Evolutionary conservation across 768 basidiomycete genomes (phyloP).

Genomic region (Leucosporidium yakuticum): DNA sequence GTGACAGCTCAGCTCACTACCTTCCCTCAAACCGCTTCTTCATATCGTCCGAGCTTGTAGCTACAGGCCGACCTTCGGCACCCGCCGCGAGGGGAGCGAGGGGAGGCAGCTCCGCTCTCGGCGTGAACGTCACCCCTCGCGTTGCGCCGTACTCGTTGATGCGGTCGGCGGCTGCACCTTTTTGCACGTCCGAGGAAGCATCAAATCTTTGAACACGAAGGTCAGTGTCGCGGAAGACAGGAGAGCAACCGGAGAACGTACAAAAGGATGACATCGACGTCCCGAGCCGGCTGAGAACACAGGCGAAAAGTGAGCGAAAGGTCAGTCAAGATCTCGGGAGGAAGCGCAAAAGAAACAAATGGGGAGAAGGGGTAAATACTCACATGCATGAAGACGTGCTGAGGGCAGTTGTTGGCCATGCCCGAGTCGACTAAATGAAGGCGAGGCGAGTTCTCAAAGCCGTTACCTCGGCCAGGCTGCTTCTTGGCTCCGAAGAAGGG

Average conservation of each 20-base stretch:
- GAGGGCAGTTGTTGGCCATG: not conserved
- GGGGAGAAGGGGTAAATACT: too few relatives aligned
- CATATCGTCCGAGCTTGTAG: not conserved
- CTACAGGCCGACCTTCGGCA: not conserved
- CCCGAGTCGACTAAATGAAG: not conserved
- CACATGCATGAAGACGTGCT: not conserved
- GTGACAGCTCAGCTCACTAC: too few relatives aligned
- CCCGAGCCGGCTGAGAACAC: not conserved
- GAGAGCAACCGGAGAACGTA: not conserved
- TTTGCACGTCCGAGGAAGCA: not conserved
- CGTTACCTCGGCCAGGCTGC: not conserved
- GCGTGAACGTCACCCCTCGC: not conserved
- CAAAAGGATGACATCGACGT: not conserved
- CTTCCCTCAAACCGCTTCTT: not conserved
- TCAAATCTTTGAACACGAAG: not conserved
- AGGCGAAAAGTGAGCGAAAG: too few relatives aligned
- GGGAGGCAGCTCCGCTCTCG: not conserved
- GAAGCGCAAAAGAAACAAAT: too few relatives aligned
- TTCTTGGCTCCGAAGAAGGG: not conserved
- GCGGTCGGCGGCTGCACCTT: not conserved
- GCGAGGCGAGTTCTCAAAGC: not conserved
- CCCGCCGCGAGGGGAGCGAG: not conserved
- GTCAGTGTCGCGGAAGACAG: not conserved
- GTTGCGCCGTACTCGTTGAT: not conserved
- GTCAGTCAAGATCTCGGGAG: too few relatives aligned